Base-by-base conservation (phyloP, 768 basidiomycete genomes). In the Cystobasidium tubakii region DNA sequence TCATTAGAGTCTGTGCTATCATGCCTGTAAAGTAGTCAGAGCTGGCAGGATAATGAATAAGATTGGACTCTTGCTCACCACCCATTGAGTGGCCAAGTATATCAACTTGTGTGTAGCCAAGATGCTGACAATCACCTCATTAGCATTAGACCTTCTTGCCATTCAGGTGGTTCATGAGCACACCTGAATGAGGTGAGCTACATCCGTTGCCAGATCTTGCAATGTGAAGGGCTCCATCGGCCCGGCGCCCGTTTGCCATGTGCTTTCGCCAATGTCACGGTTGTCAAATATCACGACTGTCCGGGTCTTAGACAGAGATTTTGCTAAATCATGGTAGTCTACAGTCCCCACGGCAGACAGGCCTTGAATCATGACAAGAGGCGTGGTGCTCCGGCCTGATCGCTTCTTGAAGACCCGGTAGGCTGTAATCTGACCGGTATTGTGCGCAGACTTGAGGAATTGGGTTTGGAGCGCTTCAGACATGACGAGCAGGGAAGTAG, bases 1-100 rank as follows among this genome's bases (percentile, higher is more conserved):
- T 39, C 13, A 71, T 33, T 2, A 71, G 53, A 17, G 69, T 71
- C 54, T 60, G 54, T 27, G 69, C 55, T 13, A 71, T 71, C 69
- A 71, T 71, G 29, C 69, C 69, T 71, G 55, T 33, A 27, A 13
- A 6, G 46, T 10, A 31, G 29, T 19, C 25, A 50, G 33, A 12
- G 13, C 12, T 50, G 43, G 9, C 33, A n/a, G n/a, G n/a, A n/a
- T n/a, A n/a, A n/a, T n/a, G n/a, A n/a, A n/a, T n/a, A n/a, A n/a
- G n/a, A n/a, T n/a, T n/a, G n/a, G n/a, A n/a, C n/a, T n/a, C n/a
- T n/a, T 39, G 10, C 66, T 25, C 33, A 67, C 66, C 66, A 29
- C 69, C 69, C 69, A 71, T 71, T 15, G 54, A 57, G 27, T 71
- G 69, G 31, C 69, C 69, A 23, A 34, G 25, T 3, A 71, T 55